These are phyloP conservation scores for Pleodorina starrii DNA, from an alignment of 139 green algal species.

Conservation along the genomic window DNA sequence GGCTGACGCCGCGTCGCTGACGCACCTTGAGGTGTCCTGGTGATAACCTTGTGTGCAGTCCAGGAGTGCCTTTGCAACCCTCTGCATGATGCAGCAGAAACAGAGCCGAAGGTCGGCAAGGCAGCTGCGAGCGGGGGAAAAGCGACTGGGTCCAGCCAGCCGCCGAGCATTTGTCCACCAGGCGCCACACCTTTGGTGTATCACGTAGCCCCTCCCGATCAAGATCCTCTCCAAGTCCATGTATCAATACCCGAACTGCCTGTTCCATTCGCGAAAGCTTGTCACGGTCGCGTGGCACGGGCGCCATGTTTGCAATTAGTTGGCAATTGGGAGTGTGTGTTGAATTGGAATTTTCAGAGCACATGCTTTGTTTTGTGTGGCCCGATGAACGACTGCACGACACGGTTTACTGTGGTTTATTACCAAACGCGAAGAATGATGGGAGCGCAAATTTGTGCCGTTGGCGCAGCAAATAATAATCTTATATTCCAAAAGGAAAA, in stretches of 20 bases:
- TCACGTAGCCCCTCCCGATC: constrained; percentile 84
- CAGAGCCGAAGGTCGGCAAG: background rate
- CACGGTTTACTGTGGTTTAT: too few species aligned
- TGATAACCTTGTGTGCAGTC: constrained; percentile 81
- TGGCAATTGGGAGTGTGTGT: background rate
- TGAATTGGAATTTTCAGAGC: too few species aligned
- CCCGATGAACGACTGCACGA: too few species aligned
- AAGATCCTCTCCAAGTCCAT: constrained; percentile 86
- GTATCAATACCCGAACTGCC: constrained; percentile 76
- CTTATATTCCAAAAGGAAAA: too few species aligned
- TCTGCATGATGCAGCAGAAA: constrained; percentile 64
- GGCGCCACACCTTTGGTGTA: constrained; percentile 84
- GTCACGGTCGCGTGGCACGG: background rate
- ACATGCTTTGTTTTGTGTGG: too few species aligned
- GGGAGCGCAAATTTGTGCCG: too few species aligned
- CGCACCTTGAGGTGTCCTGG: constrained; percentile 68
- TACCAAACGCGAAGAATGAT: too few species aligned
- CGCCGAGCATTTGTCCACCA: background rate
- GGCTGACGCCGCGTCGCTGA: background rate
- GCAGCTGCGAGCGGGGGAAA: background rate
- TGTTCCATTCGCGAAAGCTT: constrained; percentile 51
- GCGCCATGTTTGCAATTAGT: background rate
- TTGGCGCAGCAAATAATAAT: too few species aligned
- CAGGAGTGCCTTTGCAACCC: constrained; percentile 93
- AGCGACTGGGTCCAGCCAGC: background rate